phyloP scores from a whole-genome alignment of 306 rosid genomes.

The Glycine tomentella region DNA sequence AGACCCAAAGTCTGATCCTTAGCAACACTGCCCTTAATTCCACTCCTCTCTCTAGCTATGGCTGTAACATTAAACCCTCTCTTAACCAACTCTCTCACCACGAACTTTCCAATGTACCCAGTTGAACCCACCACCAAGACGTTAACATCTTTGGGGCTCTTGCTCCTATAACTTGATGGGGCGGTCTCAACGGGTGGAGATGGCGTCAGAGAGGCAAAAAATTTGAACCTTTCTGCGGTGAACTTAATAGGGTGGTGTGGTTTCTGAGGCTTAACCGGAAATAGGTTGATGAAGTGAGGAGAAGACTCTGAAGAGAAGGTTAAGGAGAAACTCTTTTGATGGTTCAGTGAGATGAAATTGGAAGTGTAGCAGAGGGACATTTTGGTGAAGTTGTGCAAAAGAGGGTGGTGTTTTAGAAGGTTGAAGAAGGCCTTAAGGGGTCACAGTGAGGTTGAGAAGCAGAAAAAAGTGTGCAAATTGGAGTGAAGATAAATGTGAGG shows the following conservation, averaged over 20 bases:
- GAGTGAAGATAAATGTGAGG: conserved; percentile 45
- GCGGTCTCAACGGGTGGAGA: conserved; percentile 53
- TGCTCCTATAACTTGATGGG: conserved; percentile 66
- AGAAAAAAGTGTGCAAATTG: conserved; percentile 39
- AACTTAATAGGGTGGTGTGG: conserved; percentile 49
- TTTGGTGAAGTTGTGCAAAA: conserved; percentile 25
- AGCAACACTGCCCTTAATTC: conserved; percentile 69
- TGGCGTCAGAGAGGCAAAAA: conserved; percentile 57
- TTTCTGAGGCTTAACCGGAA: conserved; percentile 53
- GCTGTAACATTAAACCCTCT: conserved; percentile 87
- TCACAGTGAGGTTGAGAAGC: conserved; percentile 17
- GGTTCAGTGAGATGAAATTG: conserved; percentile 61
- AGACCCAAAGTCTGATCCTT: conserved; percentile 66
- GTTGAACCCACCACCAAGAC: conserved; percentile 89
- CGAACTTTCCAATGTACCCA: conserved; percentile 95
- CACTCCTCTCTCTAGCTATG: conserved; percentile 88
- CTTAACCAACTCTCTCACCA: conserved; percentile 76
- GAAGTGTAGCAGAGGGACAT: conserved; percentile 76
- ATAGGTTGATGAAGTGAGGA: conserved; percentile 62
- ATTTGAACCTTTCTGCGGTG: conserved; percentile 53
- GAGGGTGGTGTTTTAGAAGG: too few species aligned
- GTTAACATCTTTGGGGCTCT: conserved; percentile 74
- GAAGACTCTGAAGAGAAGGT: conserved; percentile 66
- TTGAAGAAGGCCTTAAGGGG: too few species aligned
- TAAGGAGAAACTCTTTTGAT: conserved; percentile 47